These are phyloP conservation scores for Neodidymelliopsis sp. DNA, from an alignment of 2,329 filamentous ascomycete species.

Conservation along the genomic window DNA sequence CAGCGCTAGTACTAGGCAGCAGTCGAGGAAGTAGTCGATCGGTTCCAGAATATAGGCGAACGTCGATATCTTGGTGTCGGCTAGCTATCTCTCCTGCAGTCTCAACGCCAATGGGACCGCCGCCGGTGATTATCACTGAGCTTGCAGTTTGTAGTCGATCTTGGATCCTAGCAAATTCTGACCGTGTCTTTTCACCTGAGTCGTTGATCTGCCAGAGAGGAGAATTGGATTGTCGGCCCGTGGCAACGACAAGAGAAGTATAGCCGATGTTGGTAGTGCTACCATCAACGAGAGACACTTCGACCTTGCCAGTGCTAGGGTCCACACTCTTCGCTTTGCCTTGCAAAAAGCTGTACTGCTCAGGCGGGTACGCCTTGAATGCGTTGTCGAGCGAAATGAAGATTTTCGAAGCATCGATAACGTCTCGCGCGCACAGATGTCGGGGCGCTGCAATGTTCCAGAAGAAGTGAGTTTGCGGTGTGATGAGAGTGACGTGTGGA, in stretches of 20 bases:
- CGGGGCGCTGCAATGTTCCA: constrained; percentile 50
- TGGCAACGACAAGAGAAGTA: constrained; percentile 47
- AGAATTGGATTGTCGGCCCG: constrained; percentile 42
- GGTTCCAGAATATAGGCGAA: constrained; percentile 43
- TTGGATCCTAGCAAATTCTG: constrained; percentile 39
- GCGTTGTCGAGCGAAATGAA: constrained; percentile 45
- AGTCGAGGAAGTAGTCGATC: constrained; percentile 35
- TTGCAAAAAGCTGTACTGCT: constrained; percentile 43
- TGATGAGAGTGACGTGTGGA: constrained; percentile 47
- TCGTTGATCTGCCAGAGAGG: constrained; percentile 45
- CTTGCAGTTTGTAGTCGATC: constrained; percentile 31
- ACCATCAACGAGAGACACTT: constrained; percentile 15
- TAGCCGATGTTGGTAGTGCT: constrained; percentile 29
- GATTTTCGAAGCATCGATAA: constrained; percentile 37
- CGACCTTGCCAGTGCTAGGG: too few relatives aligned
- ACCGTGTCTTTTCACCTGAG: constrained; percentile 37
- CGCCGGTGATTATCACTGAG: constrained; percentile 45
- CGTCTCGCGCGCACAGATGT: constrained; percentile 37
- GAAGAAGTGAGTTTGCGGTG: constrained; percentile 48
- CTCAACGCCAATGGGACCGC: constrained; percentile 47
- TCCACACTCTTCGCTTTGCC: constrained; percentile 27
- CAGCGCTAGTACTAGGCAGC: constrained; percentile 19
- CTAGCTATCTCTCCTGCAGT: constrained; percentile 47
- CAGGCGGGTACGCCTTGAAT: constrained; percentile 39
- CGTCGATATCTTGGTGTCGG: constrained; percentile 18